Evolutionary conservation across 495 filamentous ascomycete species (phyloP), one percentile per base, ranked within the genome.

Genomic region (Penicillium pulvis): DNA sequence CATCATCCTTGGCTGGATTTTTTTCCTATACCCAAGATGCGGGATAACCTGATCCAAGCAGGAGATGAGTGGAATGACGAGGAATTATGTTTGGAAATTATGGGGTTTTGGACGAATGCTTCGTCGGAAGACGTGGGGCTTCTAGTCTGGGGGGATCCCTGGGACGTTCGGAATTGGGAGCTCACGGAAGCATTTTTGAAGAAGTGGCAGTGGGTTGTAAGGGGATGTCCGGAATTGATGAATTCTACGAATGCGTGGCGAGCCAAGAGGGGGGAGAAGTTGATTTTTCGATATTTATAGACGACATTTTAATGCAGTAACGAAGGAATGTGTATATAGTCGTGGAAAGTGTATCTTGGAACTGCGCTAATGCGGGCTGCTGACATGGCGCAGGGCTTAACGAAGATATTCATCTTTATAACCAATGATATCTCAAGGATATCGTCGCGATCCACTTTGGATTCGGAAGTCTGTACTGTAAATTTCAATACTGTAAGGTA

Each of bases 1-100:
- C 83, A 86, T 51, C 78, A 80, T 48, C 76, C 79, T 0, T 86
- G 81, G 75, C 62, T 86, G 17, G 81, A 85, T 56, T 73, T 84
- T 47, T 78, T 84, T 49, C 83, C 82, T 3, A 69, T 76, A 31
- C 74, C 76, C 17, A 67, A 63, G 19, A 69, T 85, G 60, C 75
- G 83, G 2, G 79, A 85, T 48, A 82, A 82, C 42, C 62, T 82
- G 20, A 78, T 85, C 39, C 52, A 61, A 23, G 67, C 74, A 2
- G 69, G 69, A 1, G 73, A 75, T 39, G 39, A 48, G 1, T 77
- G 79, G 58, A 76, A 81, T 17, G 73, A 81, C 16, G 72, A 75
- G 8, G 71, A 80, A 23, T 67, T 84, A 8, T 81, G 78, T 41
- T 35, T 60, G 6, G 82, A 83, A 60, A 72, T 80, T 16, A 73